These are phyloP conservation scores for Fusarium sp. DNA, from an alignment of 2,329 filamentous ascomycete species.

Conservation along the genomic window DNA sequence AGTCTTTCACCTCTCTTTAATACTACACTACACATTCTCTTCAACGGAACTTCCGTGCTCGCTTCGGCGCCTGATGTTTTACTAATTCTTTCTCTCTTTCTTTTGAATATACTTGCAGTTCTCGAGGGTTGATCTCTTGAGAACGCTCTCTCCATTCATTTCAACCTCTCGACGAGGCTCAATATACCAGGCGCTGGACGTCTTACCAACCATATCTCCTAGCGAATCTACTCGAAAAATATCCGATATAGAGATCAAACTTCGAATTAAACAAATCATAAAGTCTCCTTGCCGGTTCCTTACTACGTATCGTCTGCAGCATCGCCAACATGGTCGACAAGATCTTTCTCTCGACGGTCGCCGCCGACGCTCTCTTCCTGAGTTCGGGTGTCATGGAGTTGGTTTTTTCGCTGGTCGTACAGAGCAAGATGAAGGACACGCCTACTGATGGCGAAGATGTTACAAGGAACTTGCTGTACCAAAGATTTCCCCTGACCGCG, in stretches of 20 bases:
- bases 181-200: conserved; percentile 41
- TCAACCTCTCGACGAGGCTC: conserved; percentile 40
- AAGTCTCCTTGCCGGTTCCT: not conserved
- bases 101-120: conserved; percentile 14
- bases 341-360: conserved; percentile 61
- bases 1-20: conserved; percentile 22
- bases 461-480: conserved; percentile 63
- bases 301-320: not conserved
- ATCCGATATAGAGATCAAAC: not conserved
- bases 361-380: conserved; percentile 62
- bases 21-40: conserved; percentile 24
- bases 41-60: conserved; percentile 20
- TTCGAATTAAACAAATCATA: not conserved
- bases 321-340: conserved; percentile 62
- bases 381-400: conserved; percentile 64
- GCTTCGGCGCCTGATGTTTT: conserved; percentile 24
- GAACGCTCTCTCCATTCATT: conserved; percentile 20
- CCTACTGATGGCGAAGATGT: conserved; percentile 60
- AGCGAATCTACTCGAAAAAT: not conserved
- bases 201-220: conserved; percentile 26
- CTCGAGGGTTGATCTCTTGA: conserved; percentile 31
- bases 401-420: conserved; percentile 65
- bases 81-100: conserved; percentile 15
- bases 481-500: conserved; percentile 67
- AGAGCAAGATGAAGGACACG: conserved; percentile 55